These are phyloP conservation scores for Magnusiomyces fungicola DNA, from an alignment of 1,139 yeast species.

Conservation along the genomic window DNA sequence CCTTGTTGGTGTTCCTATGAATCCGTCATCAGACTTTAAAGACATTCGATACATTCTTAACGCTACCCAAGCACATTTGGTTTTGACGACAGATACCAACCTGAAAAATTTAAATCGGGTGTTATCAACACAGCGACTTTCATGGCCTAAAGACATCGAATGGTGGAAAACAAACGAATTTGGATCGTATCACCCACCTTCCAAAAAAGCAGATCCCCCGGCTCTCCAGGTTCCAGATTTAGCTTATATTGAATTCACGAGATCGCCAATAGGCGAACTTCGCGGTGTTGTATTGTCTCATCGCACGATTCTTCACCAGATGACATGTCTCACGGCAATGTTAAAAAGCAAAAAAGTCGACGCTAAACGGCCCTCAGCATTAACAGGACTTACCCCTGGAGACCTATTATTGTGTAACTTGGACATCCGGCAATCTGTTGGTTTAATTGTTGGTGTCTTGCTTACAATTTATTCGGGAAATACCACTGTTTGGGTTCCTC, in stretches of 20 bases:
- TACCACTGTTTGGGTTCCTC: constrained; percentile 73
- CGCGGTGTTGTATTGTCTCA: constrained; percentile 93
- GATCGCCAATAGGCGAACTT: constrained; percentile 85
- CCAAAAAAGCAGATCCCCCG: constrained; percentile 55
- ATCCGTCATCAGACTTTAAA: constrained; percentile 56
- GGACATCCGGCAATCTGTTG: constrained; percentile 83
- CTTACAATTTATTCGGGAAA: constrained; percentile 84
- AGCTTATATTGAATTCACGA: constrained; percentile 88
- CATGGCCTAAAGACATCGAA: constrained; percentile 53
- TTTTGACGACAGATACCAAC: constrained; percentile 74
- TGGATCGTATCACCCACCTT: constrained; percentile 58
- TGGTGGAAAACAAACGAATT: constrained; percentile 87
- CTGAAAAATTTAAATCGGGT: constrained; percentile 61
- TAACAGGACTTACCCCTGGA: constrained; percentile 25
- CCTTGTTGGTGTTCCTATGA: constrained; percentile 88
- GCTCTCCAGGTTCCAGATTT: constrained; percentile 65
- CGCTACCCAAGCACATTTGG: constrained; percentile 68
- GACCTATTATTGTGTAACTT: constrained; percentile 52
- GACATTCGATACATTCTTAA: constrained; percentile 69
- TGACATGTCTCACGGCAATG: constrained; percentile 65
- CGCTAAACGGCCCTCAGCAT: constrained; percentile 1
- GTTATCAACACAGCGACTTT: constrained; percentile 39
- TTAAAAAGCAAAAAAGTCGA: constrained; percentile 32
- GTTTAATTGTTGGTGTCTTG: constrained; percentile 72
- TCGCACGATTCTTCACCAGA: constrained; percentile 79